phyloP scores from a whole-genome alignment of 805 yeast species.

The Debaryomyces castellii region DNA sequence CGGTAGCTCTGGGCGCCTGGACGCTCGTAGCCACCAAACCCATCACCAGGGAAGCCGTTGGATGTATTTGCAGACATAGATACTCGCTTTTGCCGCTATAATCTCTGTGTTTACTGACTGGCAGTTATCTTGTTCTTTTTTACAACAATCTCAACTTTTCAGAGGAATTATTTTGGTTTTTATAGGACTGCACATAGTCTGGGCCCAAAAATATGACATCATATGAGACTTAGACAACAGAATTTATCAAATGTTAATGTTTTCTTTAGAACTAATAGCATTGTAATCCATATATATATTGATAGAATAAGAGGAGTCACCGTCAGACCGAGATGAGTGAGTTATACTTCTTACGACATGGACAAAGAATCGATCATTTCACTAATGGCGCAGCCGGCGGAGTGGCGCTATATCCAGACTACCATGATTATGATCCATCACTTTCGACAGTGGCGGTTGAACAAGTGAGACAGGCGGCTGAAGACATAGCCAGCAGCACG shows the following conservation, averaged over 20 bases:
- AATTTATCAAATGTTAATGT: background rate
- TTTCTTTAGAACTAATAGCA: background rate
- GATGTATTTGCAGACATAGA: background rate
- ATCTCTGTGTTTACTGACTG: background rate
- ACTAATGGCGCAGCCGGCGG: slow-evolving; percentile 21
- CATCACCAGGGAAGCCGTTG: background rate
- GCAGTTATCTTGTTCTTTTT: too few relatives aligned
- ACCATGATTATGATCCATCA: slow-evolving; percentile 38
- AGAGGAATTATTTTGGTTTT: background rate
- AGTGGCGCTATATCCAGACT: slow-evolving; percentile 24
- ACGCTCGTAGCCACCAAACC: background rate
- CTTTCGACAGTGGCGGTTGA: slow-evolving; percentile 25
- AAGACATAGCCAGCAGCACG: slow-evolving; percentile 24
- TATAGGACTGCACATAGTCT: background rate
- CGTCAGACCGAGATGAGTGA: slow-evolving; percentile 27
- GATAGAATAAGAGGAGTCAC: background rate
- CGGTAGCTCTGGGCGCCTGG: background rate
- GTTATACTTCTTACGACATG: slow-evolving; percentile 45
- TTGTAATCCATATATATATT: background rate
- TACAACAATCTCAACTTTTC: too few relatives aligned
- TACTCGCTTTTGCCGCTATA: background rate
- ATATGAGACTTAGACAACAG: background rate
- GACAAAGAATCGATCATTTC: slow-evolving; percentile 40
- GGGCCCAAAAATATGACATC: background rate
- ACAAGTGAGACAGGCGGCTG: slow-evolving; percentile 28